Conservation (phyloP, 2,329 filamentous ascomycete genomes). For the Aspergillus felis region DNA sequence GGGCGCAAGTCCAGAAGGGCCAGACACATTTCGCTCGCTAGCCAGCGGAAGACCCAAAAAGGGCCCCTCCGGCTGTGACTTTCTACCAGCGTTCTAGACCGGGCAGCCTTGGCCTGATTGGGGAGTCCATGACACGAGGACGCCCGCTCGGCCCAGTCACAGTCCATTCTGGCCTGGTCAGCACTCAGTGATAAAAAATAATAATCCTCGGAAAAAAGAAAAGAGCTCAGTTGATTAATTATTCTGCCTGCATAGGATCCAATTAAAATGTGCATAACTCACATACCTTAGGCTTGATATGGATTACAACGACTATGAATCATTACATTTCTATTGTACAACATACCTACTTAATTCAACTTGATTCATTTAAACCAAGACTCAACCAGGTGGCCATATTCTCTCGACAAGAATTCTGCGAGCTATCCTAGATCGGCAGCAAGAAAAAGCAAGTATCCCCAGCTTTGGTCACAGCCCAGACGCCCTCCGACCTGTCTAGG, state of each 20-base stretch:
- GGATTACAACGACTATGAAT: too few relatives aligned
- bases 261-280: neutral
- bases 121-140: slow-evolving; percentile 22
- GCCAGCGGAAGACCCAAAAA: slow-evolving; percentile 1
- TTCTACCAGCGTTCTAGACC: slow-evolving; percentile 19
- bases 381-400: neutral
- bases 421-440: neutral
- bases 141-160: slow-evolving; percentile 6
- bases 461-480: neutral
- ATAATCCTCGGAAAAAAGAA: neutral
- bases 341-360: neutral
- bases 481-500: slow-evolving; percentile 18
- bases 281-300: neutral
- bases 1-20: slow-evolving; percentile 11
- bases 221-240: neutral
- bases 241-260: neutral
- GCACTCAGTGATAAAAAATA: neutral
- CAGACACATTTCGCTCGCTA: neutral
- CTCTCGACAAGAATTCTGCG: neutral
- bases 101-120: slow-evolving; percentile 15
- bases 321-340: neutral
- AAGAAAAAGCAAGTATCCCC: neutral
- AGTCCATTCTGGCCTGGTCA: neutral
- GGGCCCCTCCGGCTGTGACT: slow-evolving; percentile 14
- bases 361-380: neutral